Evolutionary conservation across 768 basidiomycete species (phyloP), one percentile per base, ranked within the genome.

Genomic region (Suillus variegatus): DNA sequence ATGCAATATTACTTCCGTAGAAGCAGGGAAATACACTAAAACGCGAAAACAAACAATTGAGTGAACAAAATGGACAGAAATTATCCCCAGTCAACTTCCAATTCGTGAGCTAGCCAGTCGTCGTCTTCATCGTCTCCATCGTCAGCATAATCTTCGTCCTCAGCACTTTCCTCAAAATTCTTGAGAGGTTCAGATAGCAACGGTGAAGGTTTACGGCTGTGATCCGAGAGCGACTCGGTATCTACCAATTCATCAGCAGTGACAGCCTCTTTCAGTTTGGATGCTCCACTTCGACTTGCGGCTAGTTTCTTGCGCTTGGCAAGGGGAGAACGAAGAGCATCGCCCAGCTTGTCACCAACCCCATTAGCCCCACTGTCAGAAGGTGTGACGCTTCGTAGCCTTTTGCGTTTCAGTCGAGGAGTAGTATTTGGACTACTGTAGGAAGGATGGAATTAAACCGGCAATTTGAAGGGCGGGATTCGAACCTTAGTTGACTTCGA

Each of bases 281-380:
- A 93, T 63, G 82, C 78, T 60, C 88, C 87, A 14, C 82, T 82
- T 49, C 92, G 85, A 49, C 87, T 88, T 14, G 87, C 82, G 8
- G 84, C 85, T 46, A 93, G 69, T 77, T 88, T 92, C 80, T 92
- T 93, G 75, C 93, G 86, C 77, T 94, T 95, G 22, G 91, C 86
- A 49, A 92, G 80, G 1, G 91, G 92, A 3, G 91, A 93, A 18
- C 87, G 82, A 28, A 88, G 76, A 14, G 72, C 68, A 70, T 86
- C 84, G 43, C 82, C 77, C 20, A 76, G 74, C 38, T 41, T 64
- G 41, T 76, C 74, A 20, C 67, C 64, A 32, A 64, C 62, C 18
- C 77, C 74, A 67, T 79, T 80, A 44, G 77, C 66, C 43, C 79
- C 83, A n/a, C 75, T 74, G 28, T 88, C 87, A 6, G 88, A 88